Evolutionary conservation across 1,284 basidiomycete genomes (phyloP), one percentile per base, ranked within the genome.

Genomic region (Rhodotorula sp.): DNA sequence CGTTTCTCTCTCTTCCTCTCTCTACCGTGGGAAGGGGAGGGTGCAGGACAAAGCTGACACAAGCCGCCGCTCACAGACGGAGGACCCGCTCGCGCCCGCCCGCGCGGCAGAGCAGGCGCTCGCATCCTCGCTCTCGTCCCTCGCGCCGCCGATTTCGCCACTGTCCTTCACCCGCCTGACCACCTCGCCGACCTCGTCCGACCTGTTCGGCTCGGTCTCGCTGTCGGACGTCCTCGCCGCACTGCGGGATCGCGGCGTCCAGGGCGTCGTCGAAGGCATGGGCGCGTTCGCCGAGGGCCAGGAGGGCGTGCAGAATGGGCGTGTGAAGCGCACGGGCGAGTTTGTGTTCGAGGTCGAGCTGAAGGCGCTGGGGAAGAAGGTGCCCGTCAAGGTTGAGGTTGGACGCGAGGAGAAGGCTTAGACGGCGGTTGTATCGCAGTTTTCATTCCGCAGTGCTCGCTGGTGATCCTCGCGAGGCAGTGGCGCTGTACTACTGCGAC

Each of bases 171-270:
- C 61, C 7, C 67, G 73, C 32, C 67, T 72, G n/a, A 71, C 67
- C 29, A 73, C 66, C 36, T 65, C 66, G 15, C 59, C 72, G 9
- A 63, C 72, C 10, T 67, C 68, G 13, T 54, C 59, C 61, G 74
- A 70, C 57, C 56, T 75, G 37, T 73, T 71, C 61, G 74, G 74
- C 39, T 73, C 71, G 39, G 74, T 75, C n/a, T 71, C 71, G 19
- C 36, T 56, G 27, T 15, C 53, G 1, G 74, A 75, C 50, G 67
- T 75, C 22, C 9, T 69, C 25, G 6, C 60, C 13, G 56, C 36
- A 9, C 44, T 75, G 48, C 44, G 64, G 34, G 66, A 70, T 9
- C 39, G n/a, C 6, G 62, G 53, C 53, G 51, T 54, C 25, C 29
- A 25, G 13, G 62, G 32, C 53, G 21, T 55, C 6, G 9, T 32